Base-by-base conservation (phyloP, 1,139 yeast species). In the Nematodospora anomalae region DNA sequence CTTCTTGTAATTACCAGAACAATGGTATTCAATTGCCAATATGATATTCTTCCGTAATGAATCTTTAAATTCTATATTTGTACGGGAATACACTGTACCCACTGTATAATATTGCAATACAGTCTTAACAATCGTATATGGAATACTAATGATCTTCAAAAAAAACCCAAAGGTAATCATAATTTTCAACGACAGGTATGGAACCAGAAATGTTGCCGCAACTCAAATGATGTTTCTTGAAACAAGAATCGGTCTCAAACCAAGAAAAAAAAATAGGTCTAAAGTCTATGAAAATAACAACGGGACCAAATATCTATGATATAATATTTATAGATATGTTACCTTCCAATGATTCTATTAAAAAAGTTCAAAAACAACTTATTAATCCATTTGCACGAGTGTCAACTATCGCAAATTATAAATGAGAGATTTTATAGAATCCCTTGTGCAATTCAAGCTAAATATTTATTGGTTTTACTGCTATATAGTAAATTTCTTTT, bases 11-110 rank as follows among this genome's bases (percentile, higher is more conserved):
- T 48, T 35, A 11, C 57, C 55, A 6, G 62, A 56, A 30, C 62
- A 52, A 40, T 60, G 64, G 32, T 46, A 49, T 36, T 55, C 56
- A 7, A 55, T 49, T 12, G 66, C 40, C 32, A 63, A 42, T 32
- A 60, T 56, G 10, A 64, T 30, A 44, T 63, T 64, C 32, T 64
- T 64, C 46, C 48, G 51, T 16, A 62, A 50, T 5, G 66, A 59
- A 26, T 55, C 42, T 31, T 50, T 44, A 46, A 64, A 63, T 40
- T 64, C 67, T 21, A 30, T 40, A 45, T 53, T 58, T 33, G 67
- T 59, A n/a, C 43, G 48, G 13, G 60, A 57, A 45, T 55, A 60
- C 3, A 57, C 39, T 1, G 71, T 64, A 3, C 70, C 70, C 4
- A 49, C 49, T 10, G 69, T 64, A 37, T 54, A 63, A 38, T 60